Evolutionary conservation across 1,139 yeast genomes (phyloP).

Genomic region (Taphrina wiesneri): DNA sequence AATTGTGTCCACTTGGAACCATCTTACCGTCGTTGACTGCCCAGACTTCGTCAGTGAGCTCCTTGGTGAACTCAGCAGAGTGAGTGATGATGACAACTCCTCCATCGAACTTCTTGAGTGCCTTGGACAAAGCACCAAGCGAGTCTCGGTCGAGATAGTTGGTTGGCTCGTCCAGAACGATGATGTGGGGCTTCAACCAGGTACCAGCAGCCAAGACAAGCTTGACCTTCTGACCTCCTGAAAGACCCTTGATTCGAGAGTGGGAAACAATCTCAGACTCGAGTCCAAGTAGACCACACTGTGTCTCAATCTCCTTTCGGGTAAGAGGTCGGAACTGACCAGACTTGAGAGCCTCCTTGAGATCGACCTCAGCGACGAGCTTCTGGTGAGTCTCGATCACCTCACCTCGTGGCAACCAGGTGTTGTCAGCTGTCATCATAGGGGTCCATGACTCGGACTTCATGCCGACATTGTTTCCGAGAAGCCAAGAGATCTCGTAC

Average conservation of each 20-base stretch:
- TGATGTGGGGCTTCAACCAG: conserved; percentile 99
- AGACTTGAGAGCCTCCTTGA: conserved; percentile 99
- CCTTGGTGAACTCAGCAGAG: conserved; percentile 99
- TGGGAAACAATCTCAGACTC: conserved; percentile 99
- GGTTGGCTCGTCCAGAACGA: conserved; percentile 83
- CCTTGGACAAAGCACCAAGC: conserved; percentile 98
- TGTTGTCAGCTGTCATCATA: conserved; percentile 99
- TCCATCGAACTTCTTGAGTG: conserved; percentile 97
- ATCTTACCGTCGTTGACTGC: conserved; percentile 95
- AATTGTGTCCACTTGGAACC: conserved; percentile 99
- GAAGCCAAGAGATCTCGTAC: conserved; percentile 94
- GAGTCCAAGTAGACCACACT: conserved; percentile 97
- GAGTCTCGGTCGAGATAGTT: conserved; percentile 99
- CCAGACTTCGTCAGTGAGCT: conserved; percentile 99
- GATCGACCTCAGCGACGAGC: conserved; percentile 99
- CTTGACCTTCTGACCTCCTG: conserved; percentile 99
- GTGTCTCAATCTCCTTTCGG: conserved; percentile 99
- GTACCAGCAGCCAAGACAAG: conserved; percentile 99
- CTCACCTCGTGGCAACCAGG: conserved; percentile 99
- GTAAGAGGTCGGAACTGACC: conserved; percentile 99
- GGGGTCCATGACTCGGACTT: conserved; percentile 99
- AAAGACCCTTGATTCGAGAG: conserved; percentile 99
- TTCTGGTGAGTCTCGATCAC: conserved; percentile 97
- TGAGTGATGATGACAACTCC: conserved; percentile 99
- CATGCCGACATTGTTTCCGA: conserved; percentile 98